A percentile compares a stretch with the other conserved stretches of the same genome.
Conservation (phyloP, 129 eudicot genomes). For the Pseudognaphalium luteoalbum region DNA sequence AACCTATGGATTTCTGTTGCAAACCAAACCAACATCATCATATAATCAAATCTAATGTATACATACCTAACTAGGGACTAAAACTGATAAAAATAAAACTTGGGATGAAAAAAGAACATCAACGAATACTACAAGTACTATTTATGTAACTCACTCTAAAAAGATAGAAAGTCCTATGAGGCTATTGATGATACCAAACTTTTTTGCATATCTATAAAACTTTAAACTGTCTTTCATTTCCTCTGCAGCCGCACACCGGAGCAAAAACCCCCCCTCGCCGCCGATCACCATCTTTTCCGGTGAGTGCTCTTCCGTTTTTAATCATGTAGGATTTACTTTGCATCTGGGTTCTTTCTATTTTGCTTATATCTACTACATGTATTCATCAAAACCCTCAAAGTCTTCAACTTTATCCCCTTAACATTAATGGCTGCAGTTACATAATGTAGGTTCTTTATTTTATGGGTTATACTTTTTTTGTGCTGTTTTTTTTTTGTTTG, state of each 20-base stretch:
- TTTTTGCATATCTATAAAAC: conserved; percentile 1
- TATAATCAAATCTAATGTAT: no score
- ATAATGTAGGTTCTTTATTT: not conserved
- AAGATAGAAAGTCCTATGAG: not conserved
- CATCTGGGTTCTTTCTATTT: not conserved
- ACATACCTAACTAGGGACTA: not conserved
- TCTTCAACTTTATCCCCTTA: conserved; percentile 10
- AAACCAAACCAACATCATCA: no score
- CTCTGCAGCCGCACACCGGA: conserved; percentile 25
- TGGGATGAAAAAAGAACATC: not conserved
- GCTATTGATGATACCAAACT: conserved; percentile 23
- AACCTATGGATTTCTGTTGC: no score
- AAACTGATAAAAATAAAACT: not conserved
- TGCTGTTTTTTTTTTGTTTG: not conserved
- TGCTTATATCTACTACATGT: conserved; percentile 5
- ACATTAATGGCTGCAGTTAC: conserved; percentile 2
- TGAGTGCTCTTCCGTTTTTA: conserved; percentile 5
- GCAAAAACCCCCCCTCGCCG: not conserved
- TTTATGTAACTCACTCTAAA: conserved; percentile 17
- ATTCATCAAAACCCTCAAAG: conserved; percentile 6
- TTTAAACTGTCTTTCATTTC: conserved; percentile 8
- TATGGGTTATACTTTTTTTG: not conserved
- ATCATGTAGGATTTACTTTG: not conserved
- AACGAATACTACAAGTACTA: not conserved
- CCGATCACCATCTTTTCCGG: conserved; percentile 23